A percentile compares a stretch with the other conserved stretches of the same genome.
Conservation (phyloP, 805 yeast species). For the Pichia scutulata region DNA sequence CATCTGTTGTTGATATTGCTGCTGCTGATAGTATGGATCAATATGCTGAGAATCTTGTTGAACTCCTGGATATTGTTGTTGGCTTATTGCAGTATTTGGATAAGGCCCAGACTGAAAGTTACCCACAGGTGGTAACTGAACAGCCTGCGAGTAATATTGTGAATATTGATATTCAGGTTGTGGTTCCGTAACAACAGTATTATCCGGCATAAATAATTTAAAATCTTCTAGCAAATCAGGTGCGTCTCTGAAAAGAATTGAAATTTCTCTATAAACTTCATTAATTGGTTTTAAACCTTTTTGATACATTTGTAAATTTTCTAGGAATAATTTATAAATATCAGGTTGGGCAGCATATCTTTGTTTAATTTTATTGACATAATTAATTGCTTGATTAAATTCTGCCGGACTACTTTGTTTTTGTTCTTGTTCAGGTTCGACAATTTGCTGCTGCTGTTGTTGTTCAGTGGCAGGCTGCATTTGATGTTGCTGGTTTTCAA, state of each 20-base stretch:
- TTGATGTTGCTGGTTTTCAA: slow-evolving; percentile 9
- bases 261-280: slow-evolving; percentile 92
- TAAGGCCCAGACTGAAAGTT: slow-evolving; percentile 58
- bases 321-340: slow-evolving; percentile 88
- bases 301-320: slow-evolving; percentile 92
- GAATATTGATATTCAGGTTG: slow-evolving; percentile 15
- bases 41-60: slow-evolving; percentile 5
- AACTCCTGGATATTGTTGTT: not conserved
- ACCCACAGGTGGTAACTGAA: slow-evolving; percentile 82
- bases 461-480: slow-evolving; percentile 9
- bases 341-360: slow-evolving; percentile 92
- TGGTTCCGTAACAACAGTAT: slow-evolving; percentile 30
- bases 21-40: slow-evolving; percentile 8
- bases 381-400: slow-evolving; percentile 93
- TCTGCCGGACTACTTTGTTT: slow-evolving; percentile 66
- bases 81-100: slow-evolving; percentile 5
- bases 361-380: slow-evolving; percentile 93
- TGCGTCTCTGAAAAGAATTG: slow-evolving; percentile 79
- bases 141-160: slow-evolving; percentile 13
- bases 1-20: not conserved
- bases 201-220: slow-evolving; percentile 90
- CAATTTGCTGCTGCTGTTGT: slow-evolving; percentile 14
- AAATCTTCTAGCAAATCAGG: slow-evolving; percentile 94
- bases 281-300: slow-evolving; percentile 92
- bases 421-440: slow-evolving; percentile 10